phyloP scores from a whole-genome alignment of 371 early-diverging fungal genomes.

The Mucor velutinosus region DNA sequence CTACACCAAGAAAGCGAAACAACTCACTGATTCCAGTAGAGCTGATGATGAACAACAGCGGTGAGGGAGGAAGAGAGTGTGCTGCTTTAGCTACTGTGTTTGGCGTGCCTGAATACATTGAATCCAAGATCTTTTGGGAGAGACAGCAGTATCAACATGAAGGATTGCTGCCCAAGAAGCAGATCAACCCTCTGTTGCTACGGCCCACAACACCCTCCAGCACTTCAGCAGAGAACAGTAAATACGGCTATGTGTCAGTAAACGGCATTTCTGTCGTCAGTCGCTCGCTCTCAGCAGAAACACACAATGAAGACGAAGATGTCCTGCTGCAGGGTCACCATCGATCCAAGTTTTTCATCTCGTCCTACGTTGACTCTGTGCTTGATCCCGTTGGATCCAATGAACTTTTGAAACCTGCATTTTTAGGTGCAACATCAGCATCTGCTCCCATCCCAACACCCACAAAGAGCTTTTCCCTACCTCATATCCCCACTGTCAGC shows the following conservation, averaged over 20 bases:
- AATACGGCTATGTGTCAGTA: constrained; percentile 18
- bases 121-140: constrained; percentile 50
- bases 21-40: constrained; percentile 46
- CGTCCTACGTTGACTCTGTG: constrained; percentile 32
- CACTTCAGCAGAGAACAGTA: background rate
- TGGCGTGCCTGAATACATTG: constrained; percentile 52
- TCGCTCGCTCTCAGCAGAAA: constrained; percentile 2
- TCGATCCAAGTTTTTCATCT: constrained; percentile 17
- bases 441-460: constrained; percentile 18
- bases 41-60: constrained; percentile 36
- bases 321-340: background rate
- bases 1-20: constrained; percentile 34
- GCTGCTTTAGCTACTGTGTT: constrained; percentile 54
- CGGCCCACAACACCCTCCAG: background rate
- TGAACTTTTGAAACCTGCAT: constrained; percentile 9
- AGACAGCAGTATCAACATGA: constrained; percentile 24
- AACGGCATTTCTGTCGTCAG: constrained; percentile 14
- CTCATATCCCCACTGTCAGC: constrained; percentile 45
- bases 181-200: background rate
- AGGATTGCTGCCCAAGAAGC: background rate
- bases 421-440: constrained; percentile 5
- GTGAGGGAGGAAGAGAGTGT: constrained; percentile 44
- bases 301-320: background rate
- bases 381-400: constrained; percentile 26
- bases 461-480: constrained; percentile 29